A percentile compares a stretch with the other conserved stretches of the same genome.
Conservation (phyloP, 2,329 filamentous ascomycete species). For the Cercospora zeina region DNA sequence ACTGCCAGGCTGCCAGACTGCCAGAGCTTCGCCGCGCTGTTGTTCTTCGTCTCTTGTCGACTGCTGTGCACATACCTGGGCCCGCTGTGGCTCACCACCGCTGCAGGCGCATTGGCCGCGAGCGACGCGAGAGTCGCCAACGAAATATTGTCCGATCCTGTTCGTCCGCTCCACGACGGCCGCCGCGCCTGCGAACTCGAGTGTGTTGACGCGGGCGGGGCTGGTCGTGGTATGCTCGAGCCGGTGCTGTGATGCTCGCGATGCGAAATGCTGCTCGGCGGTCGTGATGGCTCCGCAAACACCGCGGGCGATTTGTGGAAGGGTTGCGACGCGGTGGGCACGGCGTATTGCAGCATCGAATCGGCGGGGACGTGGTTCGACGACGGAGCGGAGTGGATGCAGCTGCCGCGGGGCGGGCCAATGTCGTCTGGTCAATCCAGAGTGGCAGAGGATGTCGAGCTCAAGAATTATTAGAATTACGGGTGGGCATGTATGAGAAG, state of each 20-base stretch:
- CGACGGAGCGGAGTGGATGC: not conserved
- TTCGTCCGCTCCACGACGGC: constrained; percentile 19
- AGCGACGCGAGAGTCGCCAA: constrained; percentile 33
- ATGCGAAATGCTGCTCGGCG: constrained; percentile 14
- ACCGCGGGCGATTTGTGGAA: constrained; percentile 27
- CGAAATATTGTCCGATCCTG: constrained; percentile 37
- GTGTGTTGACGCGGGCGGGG: constrained; percentile 55
- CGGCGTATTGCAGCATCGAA: constrained; percentile 52
- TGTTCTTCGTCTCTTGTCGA: not conserved
- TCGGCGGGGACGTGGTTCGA: constrained; percentile 44
- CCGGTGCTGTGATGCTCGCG: constrained; percentile 38
- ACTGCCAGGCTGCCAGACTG: not conserved
- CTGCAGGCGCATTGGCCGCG: constrained; percentile 32
- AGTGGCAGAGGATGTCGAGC: constrained; percentile 3
- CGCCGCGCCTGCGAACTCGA: constrained; percentile 37
- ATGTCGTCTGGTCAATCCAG: not conserved
- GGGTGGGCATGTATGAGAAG: constrained; percentile 6
- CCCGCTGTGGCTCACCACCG: constrained; percentile 18
- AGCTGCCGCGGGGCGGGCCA: not conserved
- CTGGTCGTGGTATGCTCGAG: constrained; percentile 55
- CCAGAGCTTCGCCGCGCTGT: not conserved
- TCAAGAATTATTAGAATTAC: not conserved
- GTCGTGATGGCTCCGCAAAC: constrained; percentile 27
- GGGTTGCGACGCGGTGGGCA: constrained; percentile 29
- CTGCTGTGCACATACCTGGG: constrained; percentile 19